Evolutionary conservation across 768 basidiomycete genomes (phyloP).

Genomic region (Russula olivacea): DNA sequence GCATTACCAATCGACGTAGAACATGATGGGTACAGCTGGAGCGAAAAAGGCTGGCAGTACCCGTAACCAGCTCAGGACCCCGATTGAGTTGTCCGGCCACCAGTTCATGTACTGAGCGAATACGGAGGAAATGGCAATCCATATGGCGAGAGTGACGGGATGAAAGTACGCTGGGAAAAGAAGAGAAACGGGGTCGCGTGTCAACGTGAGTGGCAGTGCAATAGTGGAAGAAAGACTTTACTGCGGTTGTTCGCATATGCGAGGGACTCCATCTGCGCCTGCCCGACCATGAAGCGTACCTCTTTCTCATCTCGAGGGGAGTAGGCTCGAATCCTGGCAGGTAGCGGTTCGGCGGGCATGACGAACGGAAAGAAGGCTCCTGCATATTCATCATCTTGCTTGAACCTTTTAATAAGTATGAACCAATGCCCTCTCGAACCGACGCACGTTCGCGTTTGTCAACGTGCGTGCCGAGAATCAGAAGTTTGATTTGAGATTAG

Average conservation of each 20-base stretch:
- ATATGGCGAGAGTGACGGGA: conserved; percentile 53
- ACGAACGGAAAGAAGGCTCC: conserved; percentile 19
- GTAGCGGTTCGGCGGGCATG: conserved; percentile 20
- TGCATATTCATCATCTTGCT: not conserved
- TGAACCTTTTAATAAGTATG: not conserved
- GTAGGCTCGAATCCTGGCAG: conserved; percentile 50
- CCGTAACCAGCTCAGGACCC: conserved; percentile 46
- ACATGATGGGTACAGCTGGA: conserved; percentile 57
- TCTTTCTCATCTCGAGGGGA: conserved; percentile 48
- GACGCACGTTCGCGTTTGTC: conserved; percentile 28
- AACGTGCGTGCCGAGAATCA: not conserved
- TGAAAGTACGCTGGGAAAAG: conserved; percentile 43
- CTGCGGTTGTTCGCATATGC: conserved; percentile 61
- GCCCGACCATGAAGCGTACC: conserved; percentile 58
- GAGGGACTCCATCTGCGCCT: conserved; percentile 60
- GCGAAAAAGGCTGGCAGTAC: conserved; percentile 65
- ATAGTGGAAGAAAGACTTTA: conserved; percentile 27
- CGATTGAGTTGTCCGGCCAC: conserved; percentile 53
- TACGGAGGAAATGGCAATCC: conserved; percentile 53
- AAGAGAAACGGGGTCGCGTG: not conserved
- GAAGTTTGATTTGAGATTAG: not conserved
- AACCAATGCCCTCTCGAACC: not conserved
- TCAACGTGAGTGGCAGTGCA: not conserved
- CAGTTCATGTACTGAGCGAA: conserved; percentile 56
- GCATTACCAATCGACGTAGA: conserved; percentile 62